Evolutionary conservation across 2,329 filamentous ascomycete species (phyloP), one percentile per base, ranked within the genome.

Genomic region (Microdochium bolleyi): DNA sequence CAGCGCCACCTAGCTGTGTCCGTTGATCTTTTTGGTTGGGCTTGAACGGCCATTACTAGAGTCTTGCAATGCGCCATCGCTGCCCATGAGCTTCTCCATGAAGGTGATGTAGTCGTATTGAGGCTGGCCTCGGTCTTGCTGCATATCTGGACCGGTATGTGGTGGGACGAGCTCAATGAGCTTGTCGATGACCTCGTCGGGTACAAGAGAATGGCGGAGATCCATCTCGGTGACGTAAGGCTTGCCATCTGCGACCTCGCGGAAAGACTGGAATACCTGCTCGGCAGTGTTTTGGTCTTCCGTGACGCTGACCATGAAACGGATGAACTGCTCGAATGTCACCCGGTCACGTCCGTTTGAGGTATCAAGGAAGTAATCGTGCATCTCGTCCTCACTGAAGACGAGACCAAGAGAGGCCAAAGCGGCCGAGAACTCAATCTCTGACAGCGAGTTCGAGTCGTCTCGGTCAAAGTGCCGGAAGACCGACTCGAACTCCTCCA

Each of bases 201-300:
- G 94, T 37, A 99, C 95, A 38, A 99, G 81, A 44, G 88, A 94
- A 70, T 99, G 94, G 55, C 92, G 83, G 54, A 99, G 80, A 68
- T 99, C 94, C 75, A 99, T 88, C 73, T 99, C 94, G 4, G 94
- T 99, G 41, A 99, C 94, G 68, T 99, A 99, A 11, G 92, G 92
- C 77, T 99, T 99, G 59, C 94, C 94, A 73, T 99, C 94, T 19
- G 94, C 94, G 48, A 99, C 94, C 71, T 99, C 94, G 54, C 86
- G 84, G 82, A 99, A 99, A 58, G 88, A 95, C 73, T 99, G 92
- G 75, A 94, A 97, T 4, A 99, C 94, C 70, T 99, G 94, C 71
- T 97, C 94, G 13, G 94, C 94, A 3, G 92, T 96, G 69, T 99
- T 96, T 73, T 99, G 94, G 66, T 99, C 94, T 71, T 99, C 94